Percentiles rank a stretch among this genome's conserved stretches.
Evolutionary conservation across 495 filamentous ascomycete genomes (phyloP).

Genomic region (Neurospora sp.): DNA sequence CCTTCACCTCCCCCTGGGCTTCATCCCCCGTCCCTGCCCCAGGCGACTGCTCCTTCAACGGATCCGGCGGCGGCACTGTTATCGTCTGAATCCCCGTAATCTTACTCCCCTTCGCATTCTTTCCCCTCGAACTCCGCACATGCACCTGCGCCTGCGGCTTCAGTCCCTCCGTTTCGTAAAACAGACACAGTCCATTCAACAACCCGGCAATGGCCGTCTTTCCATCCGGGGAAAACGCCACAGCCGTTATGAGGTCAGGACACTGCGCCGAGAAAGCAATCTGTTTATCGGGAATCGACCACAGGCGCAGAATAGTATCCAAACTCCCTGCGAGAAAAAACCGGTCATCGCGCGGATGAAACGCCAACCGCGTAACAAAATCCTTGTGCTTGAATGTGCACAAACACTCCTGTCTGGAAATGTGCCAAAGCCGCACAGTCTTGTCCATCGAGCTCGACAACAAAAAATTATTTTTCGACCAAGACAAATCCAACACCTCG

Average conservation of each 20-base stretch:
- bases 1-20: slow-evolving; percentile 58
- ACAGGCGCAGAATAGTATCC: slow-evolving; percentile 83
- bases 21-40: neutral
- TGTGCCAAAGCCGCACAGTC: slow-evolving; percentile 91
- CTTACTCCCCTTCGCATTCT: slow-evolving; percentile 93
- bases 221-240: slow-evolving; percentile 88
- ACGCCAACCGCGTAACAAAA: slow-evolving; percentile 89
- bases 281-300: slow-evolving; percentile 95
- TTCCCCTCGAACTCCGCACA: slow-evolving; percentile 78
- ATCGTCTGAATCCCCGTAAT: slow-evolving; percentile 90
- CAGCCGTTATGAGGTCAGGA: slow-evolving; percentile 85
- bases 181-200: slow-evolving; percentile 74
- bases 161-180: slow-evolving; percentile 91
- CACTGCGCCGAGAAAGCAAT: slow-evolving; percentile 79
- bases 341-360: slow-evolving; percentile 89
- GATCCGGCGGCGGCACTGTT: slow-evolving; percentile 33
- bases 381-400: slow-evolving; percentile 96
- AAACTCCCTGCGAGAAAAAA: slow-evolving; percentile 94
- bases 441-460: slow-evolving; percentile 92
- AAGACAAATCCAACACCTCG: slow-evolving; percentile 84
- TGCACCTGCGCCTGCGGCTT: slow-evolving; percentile 78
- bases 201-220: slow-evolving; percentile 83
- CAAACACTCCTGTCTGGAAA: slow-evolving; percentile 74
- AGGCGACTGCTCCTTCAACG: neutral
- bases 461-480: slow-evolving; percentile 99